Conservation (phyloP, 345 rosid species). For the Anacardium occidentale region DNA sequence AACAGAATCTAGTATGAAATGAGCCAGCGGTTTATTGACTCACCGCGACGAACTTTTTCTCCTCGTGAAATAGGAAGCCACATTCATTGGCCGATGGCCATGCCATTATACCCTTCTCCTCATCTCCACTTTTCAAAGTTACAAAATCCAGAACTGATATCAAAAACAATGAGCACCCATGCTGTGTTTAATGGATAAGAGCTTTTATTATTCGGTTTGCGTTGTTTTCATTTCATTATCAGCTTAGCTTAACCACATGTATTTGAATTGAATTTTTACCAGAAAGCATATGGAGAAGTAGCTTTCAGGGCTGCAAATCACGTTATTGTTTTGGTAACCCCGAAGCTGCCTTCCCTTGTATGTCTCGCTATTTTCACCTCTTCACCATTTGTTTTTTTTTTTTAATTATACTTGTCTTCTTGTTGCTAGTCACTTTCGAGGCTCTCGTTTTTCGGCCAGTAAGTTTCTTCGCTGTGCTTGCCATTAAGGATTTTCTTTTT, state of each 20-base stretch:
- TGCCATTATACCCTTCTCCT: not conserved
- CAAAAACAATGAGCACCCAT: constrained; percentile 5
- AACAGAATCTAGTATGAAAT: constrained; percentile 2
- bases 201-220: not conserved
- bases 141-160: not conserved
- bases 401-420: constrained; percentile 18
- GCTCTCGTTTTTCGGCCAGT: constrained; percentile 7
- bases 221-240: not conserved
- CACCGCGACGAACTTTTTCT: not conserved
- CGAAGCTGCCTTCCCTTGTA: constrained; percentile 27
- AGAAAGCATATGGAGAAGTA: constrained; percentile 19
- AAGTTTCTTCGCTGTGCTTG: not conserved
- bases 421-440: constrained; percentile 5
- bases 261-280: not conserved
- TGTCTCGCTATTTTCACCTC: constrained; percentile 30
- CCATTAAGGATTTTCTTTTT: not conserved
- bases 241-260: constrained; percentile 12
- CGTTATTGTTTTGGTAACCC: constrained; percentile 26
- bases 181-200: constrained; percentile 5
- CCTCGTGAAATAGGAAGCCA: too few relatives aligned
- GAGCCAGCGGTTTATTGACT: not conserved
- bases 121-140: not conserved
- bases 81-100: too few relatives aligned
- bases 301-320: constrained; percentile 30
- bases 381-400: constrained; percentile 3